phyloP scores from a whole-genome alignment of 257 asterid species.

The Nicotiana undulata region DNA sequence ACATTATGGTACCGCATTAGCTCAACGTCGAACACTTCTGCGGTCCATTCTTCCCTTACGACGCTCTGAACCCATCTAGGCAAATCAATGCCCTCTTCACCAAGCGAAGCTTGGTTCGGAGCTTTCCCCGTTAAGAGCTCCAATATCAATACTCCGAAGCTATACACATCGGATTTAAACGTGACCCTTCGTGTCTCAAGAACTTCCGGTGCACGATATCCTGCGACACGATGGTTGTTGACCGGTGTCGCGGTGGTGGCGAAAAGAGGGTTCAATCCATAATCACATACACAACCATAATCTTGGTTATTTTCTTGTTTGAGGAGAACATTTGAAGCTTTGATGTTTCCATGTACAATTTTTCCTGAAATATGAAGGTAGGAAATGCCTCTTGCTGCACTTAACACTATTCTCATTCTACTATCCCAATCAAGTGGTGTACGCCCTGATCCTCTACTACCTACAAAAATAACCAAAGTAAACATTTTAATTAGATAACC shows the following conservation, averaged over 20 bases:
- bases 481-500: neutral
- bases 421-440: conserved; percentile 95
- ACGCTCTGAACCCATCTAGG: conserved; percentile 99
- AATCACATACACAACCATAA: conserved; percentile 59
- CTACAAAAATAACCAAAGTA: conserved; percentile 21
- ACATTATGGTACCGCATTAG: conserved; percentile 87
- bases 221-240: conserved; percentile 76
- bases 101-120: conserved; percentile 88
- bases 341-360: conserved; percentile 86
- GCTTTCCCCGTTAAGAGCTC: conserved; percentile 92
- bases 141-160: conserved; percentile 69
- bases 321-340: conserved; percentile 85
- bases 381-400: conserved; percentile 81
- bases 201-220: conserved; percentile 93
- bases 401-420: conserved; percentile 60
- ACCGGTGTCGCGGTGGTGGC: conserved; percentile 39
- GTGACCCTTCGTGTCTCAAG: conserved; percentile 79
- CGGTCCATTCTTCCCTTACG: conserved; percentile 96
- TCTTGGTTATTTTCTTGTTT: conserved; percentile 53
- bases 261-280: conserved; percentile 76
- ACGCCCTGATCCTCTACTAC: conserved; percentile 97
- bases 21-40: conserved; percentile 92
- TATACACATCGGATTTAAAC: conserved; percentile 74
- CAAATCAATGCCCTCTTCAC: conserved; percentile 89
- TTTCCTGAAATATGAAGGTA: conserved; percentile 65